Conservation (phyloP, 2,329 filamentous ascomycete species). For the Stachybotrys chlorohalonatus region DNA sequence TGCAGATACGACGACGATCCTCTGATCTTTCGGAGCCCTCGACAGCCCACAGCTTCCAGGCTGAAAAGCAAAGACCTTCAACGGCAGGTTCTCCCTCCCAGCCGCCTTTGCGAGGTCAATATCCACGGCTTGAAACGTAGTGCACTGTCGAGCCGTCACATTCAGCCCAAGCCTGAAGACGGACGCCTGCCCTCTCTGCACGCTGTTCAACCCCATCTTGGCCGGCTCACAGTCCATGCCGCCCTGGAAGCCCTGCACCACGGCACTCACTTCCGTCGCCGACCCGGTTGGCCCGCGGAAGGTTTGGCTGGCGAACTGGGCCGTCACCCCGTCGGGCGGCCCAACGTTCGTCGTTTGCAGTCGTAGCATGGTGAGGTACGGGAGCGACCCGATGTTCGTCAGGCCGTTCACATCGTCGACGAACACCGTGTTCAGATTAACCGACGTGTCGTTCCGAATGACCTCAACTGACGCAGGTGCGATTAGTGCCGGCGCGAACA, state of each 20-base stretch:
- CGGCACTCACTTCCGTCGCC: constrained; percentile 17
- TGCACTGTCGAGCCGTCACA: constrained; percentile 11
- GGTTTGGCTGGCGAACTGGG: constrained; percentile 23
- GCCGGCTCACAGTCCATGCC: constrained; percentile 21
- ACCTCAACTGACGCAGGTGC: constrained; percentile 19
- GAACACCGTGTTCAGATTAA: constrained; percentile 19
- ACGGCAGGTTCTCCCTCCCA: constrained; percentile 4
- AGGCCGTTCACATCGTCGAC: constrained; percentile 14
- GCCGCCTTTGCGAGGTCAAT: constrained; percentile 2
- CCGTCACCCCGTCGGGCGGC: constrained; percentile 22
- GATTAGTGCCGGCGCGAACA: constrained; percentile 26
- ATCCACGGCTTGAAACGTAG: constrained; percentile 6
- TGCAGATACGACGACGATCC: constrained; percentile 13
- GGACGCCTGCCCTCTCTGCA: constrained; percentile 9
- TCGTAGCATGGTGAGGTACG: constrained; percentile 23
- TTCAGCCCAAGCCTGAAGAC: constrained; percentile 18
- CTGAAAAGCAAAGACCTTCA: constrained; percentile 9
- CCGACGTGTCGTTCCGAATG: constrained; percentile 10
- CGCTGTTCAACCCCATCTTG: constrained; percentile 10
- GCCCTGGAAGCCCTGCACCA: constrained; percentile 24
- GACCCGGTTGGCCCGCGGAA: constrained; percentile 15
- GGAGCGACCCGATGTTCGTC: constrained; percentile 13
- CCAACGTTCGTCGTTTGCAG: constrained; percentile 17
- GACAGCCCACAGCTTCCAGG: constrained; percentile 10
- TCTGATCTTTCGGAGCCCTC: constrained; percentile 7